Conservation (phyloP, 768 basidiomycete genomes). For the Tricholoma hemisulphureum region DNA sequence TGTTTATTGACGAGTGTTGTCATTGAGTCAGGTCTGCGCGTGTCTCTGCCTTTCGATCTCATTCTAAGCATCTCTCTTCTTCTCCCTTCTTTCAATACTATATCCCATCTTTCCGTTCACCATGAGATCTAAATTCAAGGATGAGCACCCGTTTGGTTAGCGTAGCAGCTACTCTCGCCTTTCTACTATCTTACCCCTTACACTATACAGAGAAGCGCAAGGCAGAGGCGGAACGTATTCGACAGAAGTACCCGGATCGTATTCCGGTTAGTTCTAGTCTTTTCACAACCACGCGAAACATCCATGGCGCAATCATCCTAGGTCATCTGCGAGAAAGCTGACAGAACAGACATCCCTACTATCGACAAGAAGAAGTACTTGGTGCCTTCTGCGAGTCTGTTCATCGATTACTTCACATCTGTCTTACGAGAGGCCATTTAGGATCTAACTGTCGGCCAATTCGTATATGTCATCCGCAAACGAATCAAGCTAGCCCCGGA, state of each 20-base stretch:
- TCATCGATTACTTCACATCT: slow-evolving; percentile 7
- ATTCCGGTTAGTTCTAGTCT: slow-evolving; percentile 74
- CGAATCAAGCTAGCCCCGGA: slow-evolving; percentile 99
- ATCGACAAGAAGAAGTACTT: slow-evolving; percentile 99
- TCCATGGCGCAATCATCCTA: slow-evolving; percentile 32
- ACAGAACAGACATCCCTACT: slow-evolving; percentile 96
- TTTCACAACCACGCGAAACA: slow-evolving; percentile 2
- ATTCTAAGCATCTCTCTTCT: slow-evolving; percentile 12
- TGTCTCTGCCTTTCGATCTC: slow-evolving; percentile 37
- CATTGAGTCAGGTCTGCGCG: slow-evolving; percentile 36
- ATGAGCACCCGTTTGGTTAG: slow-evolving; percentile 97
- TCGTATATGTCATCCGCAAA: slow-evolving; percentile 99
- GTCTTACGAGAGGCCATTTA: slow-evolving; percentile 27
- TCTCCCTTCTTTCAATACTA: slow-evolving; percentile 1
- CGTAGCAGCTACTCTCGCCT: slow-evolving; percentile 24
- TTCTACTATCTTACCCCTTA: slow-evolving; percentile 33
- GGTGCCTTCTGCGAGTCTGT: slow-evolving; percentile 83
- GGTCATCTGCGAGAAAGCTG: slow-evolving; percentile 99
- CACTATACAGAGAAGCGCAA: slow-evolving; percentile 87
- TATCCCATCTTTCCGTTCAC: slow-evolving; percentile 4
- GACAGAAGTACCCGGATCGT: slow-evolving; percentile 98
- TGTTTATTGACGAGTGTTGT: slow-evolving; percentile 23
- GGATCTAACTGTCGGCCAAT: slow-evolving; percentile 97
- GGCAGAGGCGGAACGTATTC: slow-evolving; percentile 96
- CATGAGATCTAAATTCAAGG: slow-evolving; percentile 97